phyloP scores from a whole-genome alignment of 208 protist genomes.

The Vickermania ingenoplastis region DNA sequence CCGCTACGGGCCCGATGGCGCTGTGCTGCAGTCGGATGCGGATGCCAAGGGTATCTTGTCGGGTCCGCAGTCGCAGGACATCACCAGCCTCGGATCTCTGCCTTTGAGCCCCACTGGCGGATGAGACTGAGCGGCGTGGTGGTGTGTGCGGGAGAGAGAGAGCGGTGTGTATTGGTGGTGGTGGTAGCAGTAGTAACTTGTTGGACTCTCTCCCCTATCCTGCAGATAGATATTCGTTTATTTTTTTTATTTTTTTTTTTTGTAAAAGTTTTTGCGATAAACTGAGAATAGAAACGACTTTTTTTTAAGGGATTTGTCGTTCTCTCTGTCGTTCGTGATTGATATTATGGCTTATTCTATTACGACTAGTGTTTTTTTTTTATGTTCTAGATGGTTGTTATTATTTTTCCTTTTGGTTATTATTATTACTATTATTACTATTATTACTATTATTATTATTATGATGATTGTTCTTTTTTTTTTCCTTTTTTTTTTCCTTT shows the following conservation, averaged over 20 bases:
- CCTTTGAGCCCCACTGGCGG: neutral
- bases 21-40: slow-evolving; percentile 8
- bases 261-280: slow-evolving; percentile 5
- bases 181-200: neutral
- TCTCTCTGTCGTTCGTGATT: slow-evolving; percentile 3
- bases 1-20: neutral
- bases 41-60: neutral
- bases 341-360: neutral
- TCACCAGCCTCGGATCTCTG: neutral
- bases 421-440: slow-evolving; percentile 7
- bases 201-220: neutral
- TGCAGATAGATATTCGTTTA: slow-evolving; percentile 2
- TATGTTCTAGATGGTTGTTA: slow-evolving; percentile 7
- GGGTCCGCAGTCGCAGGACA: slow-evolving; percentile 9
- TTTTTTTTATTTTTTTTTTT: slow-evolving; percentile 11
- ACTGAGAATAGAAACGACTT: too few species aligned
- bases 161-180: neutral
- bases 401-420: neutral
- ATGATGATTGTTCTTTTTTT: slow-evolving; percentile 1
- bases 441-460: neutral
- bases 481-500: slow-evolving; percentile 3
- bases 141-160: neutral
- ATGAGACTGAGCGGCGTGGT: neutral
- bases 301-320: neutral
- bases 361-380: slow-evolving; percentile 1